Conservation (phyloP, 768 basidiomycete species). For the Naematelia encephala region DNA sequence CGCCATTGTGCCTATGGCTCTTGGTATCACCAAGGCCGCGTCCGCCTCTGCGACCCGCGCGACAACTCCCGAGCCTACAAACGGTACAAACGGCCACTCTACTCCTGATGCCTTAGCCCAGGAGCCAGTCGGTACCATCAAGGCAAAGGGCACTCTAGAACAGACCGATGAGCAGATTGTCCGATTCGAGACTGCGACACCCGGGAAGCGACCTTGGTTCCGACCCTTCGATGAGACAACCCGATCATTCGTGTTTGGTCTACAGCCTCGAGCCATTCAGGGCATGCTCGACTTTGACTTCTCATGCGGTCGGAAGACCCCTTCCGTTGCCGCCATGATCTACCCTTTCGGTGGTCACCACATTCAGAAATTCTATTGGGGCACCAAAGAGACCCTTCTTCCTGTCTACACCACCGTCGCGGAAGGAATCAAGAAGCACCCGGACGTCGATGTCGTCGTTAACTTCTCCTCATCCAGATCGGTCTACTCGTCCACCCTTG, state of each 20-base stretch:
- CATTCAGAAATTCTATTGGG: constrained; percentile 99
- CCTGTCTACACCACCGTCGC: constrained; percentile 91
- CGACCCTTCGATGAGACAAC: constrained; percentile 89
- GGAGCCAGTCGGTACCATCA: constrained; percentile 63
- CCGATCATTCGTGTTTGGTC: constrained; percentile 96
- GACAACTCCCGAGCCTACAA: constrained; percentile 53
- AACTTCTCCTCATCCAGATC: constrained; percentile 95
- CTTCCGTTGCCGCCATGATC: constrained; percentile 98
- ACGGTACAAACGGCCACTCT: constrained; percentile 42
- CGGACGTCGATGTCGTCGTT: constrained; percentile 93
- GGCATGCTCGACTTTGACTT: constrained; percentile 99
- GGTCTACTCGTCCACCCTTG: constrained; percentile 91
- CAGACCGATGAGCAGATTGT: constrained; percentile 87
- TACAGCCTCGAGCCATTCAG: constrained; percentile 98
- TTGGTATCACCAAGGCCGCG: constrained; percentile 64
- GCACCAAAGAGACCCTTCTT: constrained; percentile 95
- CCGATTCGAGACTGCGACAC: constrained; percentile 63
- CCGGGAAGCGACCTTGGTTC: constrained; percentile 66
- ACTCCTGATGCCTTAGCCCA: constrained; percentile 34
- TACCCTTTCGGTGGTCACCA: constrained; percentile 99
- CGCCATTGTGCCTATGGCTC: constrained; percentile 96
- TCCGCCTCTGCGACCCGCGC: constrained; percentile 56
- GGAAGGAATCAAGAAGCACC: constrained; percentile 90
- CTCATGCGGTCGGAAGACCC: constrained; percentile 85
- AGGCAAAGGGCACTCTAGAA: constrained; percentile 72